phyloP scores from a whole-genome alignment of 2,329 filamentous ascomycete species.

The Ophiostoma montium region DNA sequence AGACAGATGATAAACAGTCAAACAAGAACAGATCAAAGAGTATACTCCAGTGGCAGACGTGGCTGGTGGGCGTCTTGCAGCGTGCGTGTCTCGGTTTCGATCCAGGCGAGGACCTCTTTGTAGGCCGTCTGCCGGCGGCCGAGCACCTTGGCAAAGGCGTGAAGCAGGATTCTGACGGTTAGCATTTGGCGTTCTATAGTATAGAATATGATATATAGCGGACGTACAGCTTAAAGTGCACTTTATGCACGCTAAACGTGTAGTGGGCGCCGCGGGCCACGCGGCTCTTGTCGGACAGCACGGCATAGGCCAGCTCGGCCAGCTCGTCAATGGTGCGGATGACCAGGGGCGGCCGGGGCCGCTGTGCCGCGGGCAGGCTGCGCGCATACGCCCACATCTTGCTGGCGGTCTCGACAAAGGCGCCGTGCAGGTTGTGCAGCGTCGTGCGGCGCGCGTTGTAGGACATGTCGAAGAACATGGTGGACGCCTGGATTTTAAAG shows the following conservation, averaged over 20 bases:
- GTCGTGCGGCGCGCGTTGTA: slow-evolving; percentile 61
- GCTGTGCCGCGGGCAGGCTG: slow-evolving; percentile 41
- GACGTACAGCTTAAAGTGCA: slow-evolving; percentile 31
- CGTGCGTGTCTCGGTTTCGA: slow-evolving; percentile 34
- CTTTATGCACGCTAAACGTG: slow-evolving; percentile 42
- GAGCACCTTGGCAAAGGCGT: slow-evolving; percentile 57
- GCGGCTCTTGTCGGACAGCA: slow-evolving; percentile 44
- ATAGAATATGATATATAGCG: background rate
- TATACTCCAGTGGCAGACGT: slow-evolving; percentile 7
- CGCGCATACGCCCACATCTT: slow-evolving; percentile 53
- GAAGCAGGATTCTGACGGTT: slow-evolving; percentile 46
- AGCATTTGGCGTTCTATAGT: slow-evolving; percentile 6
- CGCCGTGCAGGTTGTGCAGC: slow-evolving; percentile 58
- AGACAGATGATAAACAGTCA: too few species aligned
- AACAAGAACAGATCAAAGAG: background rate
- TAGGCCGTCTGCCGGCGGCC: slow-evolving; percentile 58
- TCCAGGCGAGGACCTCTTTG: slow-evolving; percentile 50
- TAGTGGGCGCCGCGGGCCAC: slow-evolving; percentile 34
- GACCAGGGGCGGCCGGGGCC: slow-evolving; percentile 45
- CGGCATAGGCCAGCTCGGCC: slow-evolving; percentile 46
- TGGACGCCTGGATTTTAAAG: slow-evolving; percentile 75
- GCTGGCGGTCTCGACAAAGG: slow-evolving; percentile 63
- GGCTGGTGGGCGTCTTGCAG: slow-evolving; percentile 16
- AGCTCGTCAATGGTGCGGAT: slow-evolving; percentile 52
- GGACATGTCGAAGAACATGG: slow-evolving; percentile 67